phyloP scores from a whole-genome alignment of 1,284 basidiomycete species.

The Apiotrichum mycotoxinovorans region DNA sequence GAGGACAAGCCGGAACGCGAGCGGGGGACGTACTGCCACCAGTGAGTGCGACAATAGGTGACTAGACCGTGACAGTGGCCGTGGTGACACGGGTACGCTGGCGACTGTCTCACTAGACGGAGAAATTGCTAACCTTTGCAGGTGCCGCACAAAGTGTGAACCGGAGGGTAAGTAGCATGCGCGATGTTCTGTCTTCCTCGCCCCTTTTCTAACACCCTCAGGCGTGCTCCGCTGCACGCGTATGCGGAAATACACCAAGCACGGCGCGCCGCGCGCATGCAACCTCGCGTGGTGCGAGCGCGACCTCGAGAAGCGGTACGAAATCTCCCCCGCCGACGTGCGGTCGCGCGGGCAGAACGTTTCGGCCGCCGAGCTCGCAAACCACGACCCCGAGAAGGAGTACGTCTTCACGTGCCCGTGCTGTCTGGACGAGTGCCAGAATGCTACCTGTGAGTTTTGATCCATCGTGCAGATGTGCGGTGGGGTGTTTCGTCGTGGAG shows the following conservation, averaged over 20 bases:
- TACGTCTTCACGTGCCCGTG: conserved; percentile 33
- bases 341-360: conserved; percentile 3
- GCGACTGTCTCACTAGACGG: neutral
- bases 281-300: conserved; percentile 33
- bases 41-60: too few relatives aligned
- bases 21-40: conserved; percentile 33
- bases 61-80: neutral
- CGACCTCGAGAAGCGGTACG: conserved; percentile 31
- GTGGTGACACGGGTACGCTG: neutral
- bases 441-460: conserved; percentile 33
- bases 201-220: neutral
- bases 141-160: conserved; percentile 16
- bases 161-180: conserved; percentile 8
- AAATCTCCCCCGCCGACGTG: conserved; percentile 12
- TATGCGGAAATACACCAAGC: conserved; percentile 22
- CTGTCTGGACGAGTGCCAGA: conserved; percentile 32
- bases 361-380: conserved; percentile 1
- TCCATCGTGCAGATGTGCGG: neutral
- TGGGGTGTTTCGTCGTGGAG: neutral
- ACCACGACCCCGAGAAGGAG: conserved; percentile 15
- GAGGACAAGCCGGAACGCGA: conserved; percentile 9
- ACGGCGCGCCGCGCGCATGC: conserved; percentile 20
- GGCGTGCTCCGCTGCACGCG: conserved; percentile 33
- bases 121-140: too few relatives aligned
- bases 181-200: neutral